Evolutionary conservation across 2,329 filamentous ascomycete species (phyloP), one percentile per base, ranked within the genome.

Genomic region (Fusarium xylarioides): DNA sequence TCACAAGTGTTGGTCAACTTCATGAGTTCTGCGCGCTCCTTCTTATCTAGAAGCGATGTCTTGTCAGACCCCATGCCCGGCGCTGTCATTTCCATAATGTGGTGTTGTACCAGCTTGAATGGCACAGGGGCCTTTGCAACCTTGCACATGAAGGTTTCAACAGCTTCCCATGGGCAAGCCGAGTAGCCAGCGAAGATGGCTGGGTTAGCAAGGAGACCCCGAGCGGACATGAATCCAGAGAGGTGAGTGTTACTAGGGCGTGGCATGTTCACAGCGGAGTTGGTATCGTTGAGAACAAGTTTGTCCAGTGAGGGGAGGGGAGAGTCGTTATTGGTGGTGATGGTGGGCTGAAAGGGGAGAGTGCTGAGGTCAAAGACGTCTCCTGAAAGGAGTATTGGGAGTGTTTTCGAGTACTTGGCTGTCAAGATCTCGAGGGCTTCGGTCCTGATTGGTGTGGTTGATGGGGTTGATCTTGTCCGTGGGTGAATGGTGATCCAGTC

Each of bases 401-500:
- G 84, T n/a, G 82, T 83, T 55, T 83, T 77, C 55, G 87, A 81
- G 77, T 88, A 87, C 71, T 84, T 86, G 19, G 84, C 81, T 6
- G 86, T 87, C 16, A 92, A 81, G 18, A 87, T 80, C 55, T 86
- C 84, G 15, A 93, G 87, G 1, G 91, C 88, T 44, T 90, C 89
- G 42, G 90, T 83, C 77, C 89, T 85, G 63, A 92, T 91, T 12
- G 90, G 89, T 2, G 85, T 84, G 34, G 85, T 89, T 38, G 89
- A 91, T 3, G 90, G 87, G 19, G 90, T 92, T 68, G 82, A 83
- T 42, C 88, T 84, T 50, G 87, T 89, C n/a, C 91, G 86, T 7
- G 91, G 91, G 79, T 93, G 91, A 62, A 93, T 90, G 42, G 91
- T 93, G 61, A 93, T 83, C 83, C 90, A 93, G 83, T 93, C 91